phyloP scores from a whole-genome alignment of 1,284 basidiomycete genomes.

The Ceratobasidium sp. region DNA sequence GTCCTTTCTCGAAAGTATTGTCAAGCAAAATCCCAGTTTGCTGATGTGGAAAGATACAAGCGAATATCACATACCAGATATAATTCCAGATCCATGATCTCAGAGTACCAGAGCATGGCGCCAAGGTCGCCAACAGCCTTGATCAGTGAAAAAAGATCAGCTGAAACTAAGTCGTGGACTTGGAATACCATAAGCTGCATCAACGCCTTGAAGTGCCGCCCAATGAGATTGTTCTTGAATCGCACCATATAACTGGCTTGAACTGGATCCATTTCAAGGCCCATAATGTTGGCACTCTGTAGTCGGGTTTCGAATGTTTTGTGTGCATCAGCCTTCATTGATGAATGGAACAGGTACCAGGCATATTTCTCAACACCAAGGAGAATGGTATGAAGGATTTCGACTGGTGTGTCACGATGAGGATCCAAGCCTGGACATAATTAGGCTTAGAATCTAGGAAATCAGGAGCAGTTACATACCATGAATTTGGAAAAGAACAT shows the following conservation, averaged over 20 bases:
- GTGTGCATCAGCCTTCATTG: slow-evolving; percentile 48
- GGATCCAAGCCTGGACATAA: slow-evolving; percentile 40
- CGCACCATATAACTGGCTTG: slow-evolving; percentile 51
- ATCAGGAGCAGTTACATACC: neutral
- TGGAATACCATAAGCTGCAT: slow-evolving; percentile 53
- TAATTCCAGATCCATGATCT: slow-evolving; percentile 50
- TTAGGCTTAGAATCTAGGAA: neutral
- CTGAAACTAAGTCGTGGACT: slow-evolving; percentile 51
- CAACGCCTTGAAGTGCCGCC: slow-evolving; percentile 55
- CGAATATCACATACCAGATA: slow-evolving; percentile 49
- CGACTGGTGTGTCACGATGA: slow-evolving; percentile 52
- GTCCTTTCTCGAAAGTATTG: too few relatives aligned
- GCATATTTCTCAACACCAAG: slow-evolving; percentile 56
- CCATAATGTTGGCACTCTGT: neutral
- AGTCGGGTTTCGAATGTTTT: slow-evolving; percentile 50
- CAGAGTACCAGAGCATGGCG: slow-evolving; percentile 53
- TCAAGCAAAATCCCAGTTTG: too few relatives aligned
- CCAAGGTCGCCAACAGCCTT: slow-evolving; percentile 50
- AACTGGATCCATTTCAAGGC: slow-evolving; percentile 31
- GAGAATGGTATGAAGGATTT: slow-evolving; percentile 55
- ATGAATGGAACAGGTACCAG: slow-evolving; percentile 53
- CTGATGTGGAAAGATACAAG: too few relatives aligned
- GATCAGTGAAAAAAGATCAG: slow-evolving; percentile 50
- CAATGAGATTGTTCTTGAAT: slow-evolving; percentile 52
- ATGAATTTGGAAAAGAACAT: neutral